Percentiles rank a stretch among this genome's conserved stretches.
phyloP scores from a whole-genome alignment of 1,284 basidiomycete species.

The Naganishia sp. region DNA sequence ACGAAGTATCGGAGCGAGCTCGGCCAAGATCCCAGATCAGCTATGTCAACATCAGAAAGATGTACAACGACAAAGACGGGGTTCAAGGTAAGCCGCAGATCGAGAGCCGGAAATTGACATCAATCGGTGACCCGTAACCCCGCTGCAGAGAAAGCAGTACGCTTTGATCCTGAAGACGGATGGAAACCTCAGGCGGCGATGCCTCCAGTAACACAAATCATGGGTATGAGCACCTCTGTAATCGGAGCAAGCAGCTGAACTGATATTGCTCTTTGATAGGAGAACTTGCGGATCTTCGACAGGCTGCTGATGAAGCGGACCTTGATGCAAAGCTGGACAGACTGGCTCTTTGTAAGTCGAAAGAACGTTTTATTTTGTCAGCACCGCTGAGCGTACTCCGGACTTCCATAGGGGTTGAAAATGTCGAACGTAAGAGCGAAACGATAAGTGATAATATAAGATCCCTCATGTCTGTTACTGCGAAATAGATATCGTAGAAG shows the following conservation, averaged over 20 bases:
- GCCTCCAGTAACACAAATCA: neutral
- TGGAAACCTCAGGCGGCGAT: constrained; percentile 19
- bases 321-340: constrained; percentile 46
- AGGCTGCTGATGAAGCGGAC: constrained; percentile 36
- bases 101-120: too few relatives aligned
- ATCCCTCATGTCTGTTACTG: constrained; percentile 4
- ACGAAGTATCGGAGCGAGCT: neutral
- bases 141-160: constrained; percentile 2
- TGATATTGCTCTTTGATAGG: constrained; percentile 4
- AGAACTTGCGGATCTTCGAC: constrained; percentile 31
- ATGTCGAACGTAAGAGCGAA: constrained; percentile 43
- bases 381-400: constrained; percentile 1
- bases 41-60: neutral
- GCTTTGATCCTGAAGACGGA: constrained; percentile 21
- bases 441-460: neutral
- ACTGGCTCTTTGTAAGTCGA: constrained; percentile 39
- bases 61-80: too few relatives aligned
- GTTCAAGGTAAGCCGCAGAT: neutral
- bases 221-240: neutral
- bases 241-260: neutral
- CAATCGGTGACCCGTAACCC: too few relatives aligned
- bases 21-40: constrained; percentile 13
- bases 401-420: constrained; percentile 45
- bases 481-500: constrained; percentile 44
- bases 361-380: neutral